Percentiles rank a stretch among this genome's conserved stretches.
phyloP scores from a whole-genome alignment of 2,329 filamentous ascomycete species.

The Amauroascus verrucosus region DNA sequence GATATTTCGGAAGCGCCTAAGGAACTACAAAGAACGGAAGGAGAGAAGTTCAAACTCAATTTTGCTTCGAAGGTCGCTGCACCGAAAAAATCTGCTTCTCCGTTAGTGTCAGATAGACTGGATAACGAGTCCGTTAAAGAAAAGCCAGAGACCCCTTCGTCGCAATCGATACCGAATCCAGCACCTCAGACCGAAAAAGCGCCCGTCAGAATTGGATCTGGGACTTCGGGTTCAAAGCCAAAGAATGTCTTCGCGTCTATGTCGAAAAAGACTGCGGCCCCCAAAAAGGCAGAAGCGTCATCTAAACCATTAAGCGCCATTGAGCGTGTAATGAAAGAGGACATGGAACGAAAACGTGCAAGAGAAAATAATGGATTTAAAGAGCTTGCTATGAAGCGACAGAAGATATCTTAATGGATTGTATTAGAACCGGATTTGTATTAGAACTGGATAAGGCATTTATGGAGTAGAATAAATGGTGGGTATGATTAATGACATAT shows the following conservation, averaged over 20 bases:
- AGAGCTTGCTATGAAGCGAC: conserved; percentile 10
- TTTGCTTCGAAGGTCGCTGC: conserved; percentile 9
- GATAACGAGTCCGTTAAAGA: not conserved
- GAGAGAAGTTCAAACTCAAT: conserved; percentile 17
- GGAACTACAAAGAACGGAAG: conserved; percentile 14
- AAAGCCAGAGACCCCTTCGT: conserved; percentile 4
- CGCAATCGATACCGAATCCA: not conserved
- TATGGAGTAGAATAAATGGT: not conserved
- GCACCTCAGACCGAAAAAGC: conserved; percentile 4
- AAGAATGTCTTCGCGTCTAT: conserved; percentile 17
- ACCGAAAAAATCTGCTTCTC: not conserved
- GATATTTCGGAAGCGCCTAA: conserved; percentile 4
- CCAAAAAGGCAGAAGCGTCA: conserved; percentile 12
- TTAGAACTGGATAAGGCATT: not conserved
- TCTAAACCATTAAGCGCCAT: conserved; percentile 14
- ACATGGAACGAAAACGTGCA: conserved; percentile 17
- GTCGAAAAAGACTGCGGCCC: conserved; percentile 12
- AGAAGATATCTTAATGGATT: conserved; percentile 13
- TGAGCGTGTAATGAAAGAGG: conserved; percentile 17
- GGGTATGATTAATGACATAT: not conserved
- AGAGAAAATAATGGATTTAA: conserved; percentile 1
- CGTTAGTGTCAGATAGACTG: not conserved
- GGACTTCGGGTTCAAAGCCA: conserved; percentile 9
- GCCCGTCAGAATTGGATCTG: conserved; percentile 11
- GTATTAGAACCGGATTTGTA: too few species aligned